Base-by-base conservation (phyloP, 2,329 filamentous ascomycete genomes). In the Emmonsiellopsis sp. region DNA sequence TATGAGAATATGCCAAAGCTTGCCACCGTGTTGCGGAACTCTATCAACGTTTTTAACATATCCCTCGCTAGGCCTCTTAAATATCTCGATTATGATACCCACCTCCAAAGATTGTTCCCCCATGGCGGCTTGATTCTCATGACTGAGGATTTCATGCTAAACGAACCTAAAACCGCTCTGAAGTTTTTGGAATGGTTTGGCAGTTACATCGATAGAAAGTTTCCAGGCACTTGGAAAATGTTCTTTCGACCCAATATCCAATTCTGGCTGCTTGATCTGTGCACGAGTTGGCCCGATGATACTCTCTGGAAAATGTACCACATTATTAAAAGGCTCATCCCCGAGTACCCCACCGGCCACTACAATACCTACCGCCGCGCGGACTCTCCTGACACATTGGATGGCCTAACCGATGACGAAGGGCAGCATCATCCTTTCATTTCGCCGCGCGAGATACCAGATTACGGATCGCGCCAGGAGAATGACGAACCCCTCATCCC, bases 81-180 rank as follows among this genome's bases (percentile, higher is more conserved):
- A 44, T 54, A 59, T 26, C 49, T 61, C 37, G 58, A 64, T 44
- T 42, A 54, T 13, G 51, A 54, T 26, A 54, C 57, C 3, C 58
- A 70, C 46, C 61, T 68, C 30, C 62, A 70, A 54, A 65, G 67
- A 11, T 56, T 75, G 5, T 73, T 75, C 32, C 67, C 67, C 6
- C 57, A 64, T 45, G 71, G 71, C 7, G 61, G 58, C 7, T 67
- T 67, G 1, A 63, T 73, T 30, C 62, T 75, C 6, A 55, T 75
- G 13, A 73, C 73, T 1, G 71, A 74, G 54, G 71, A 72, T 44
- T 60, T 70, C 10, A 66, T 73, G 52, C 34, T 66, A 55, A 51
- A 56, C 43, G 62, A 70, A 7, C 60, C 65, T 0, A 57, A 65
- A 15, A 61, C 54, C 16, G 62, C 68, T 1, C 46, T 69, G 1